phyloP scores from a whole-genome alignment of 2,329 filamentous ascomycete genomes.

The Calonectria ilicicola region DNA sequence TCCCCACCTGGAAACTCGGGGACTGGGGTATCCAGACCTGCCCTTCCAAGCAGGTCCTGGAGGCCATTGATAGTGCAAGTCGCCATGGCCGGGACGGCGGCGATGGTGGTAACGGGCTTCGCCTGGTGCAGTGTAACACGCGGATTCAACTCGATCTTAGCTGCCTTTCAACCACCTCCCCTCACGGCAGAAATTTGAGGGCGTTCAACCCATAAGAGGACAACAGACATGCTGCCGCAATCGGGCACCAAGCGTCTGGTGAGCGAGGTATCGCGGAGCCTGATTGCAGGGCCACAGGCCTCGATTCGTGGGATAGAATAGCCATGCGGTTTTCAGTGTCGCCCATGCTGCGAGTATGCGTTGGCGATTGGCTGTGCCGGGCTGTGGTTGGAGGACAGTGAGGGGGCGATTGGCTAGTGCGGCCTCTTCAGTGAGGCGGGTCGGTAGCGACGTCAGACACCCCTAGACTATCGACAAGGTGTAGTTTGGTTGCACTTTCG shows the following conservation, averaged over 20 bases:
- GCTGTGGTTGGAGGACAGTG: conserved; percentile 7
- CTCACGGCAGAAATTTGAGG: conserved; percentile 1
- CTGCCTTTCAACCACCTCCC: not conserved
- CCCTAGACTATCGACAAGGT: not conserved
- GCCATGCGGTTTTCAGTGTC: not conserved
- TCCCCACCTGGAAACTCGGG: conserved; percentile 36
- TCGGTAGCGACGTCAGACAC: conserved; percentile 8
- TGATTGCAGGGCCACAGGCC: not conserved
- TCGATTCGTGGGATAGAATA: conserved; percentile 9
- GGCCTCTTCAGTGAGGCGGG: conserved; percentile 5
- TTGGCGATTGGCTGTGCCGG: conserved; percentile 14
- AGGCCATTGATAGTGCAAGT: conserved; percentile 38
- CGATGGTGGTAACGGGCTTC: conserved; percentile 6
- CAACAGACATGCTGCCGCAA: not conserved
- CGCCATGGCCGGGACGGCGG: conserved; percentile 33
- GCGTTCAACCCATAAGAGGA: conserved; percentile 14
- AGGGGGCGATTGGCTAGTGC: conserved; percentile 4
- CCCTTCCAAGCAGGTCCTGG: conserved; percentile 34
- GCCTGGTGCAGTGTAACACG: not conserved
- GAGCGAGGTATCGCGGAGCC: conserved; percentile 11
- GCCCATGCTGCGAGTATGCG: conserved; percentile 23
- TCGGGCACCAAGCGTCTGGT: conserved; percentile 23
- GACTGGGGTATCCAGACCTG: conserved; percentile 36
- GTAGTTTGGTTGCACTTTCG: conserved; percentile 5
- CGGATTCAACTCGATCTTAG: not conserved